Evolutionary conservation across 192 early-diverging fungal species (phyloP), one percentile per base, ranked within the genome.

Genomic region (Coemansia sp.): DNA sequence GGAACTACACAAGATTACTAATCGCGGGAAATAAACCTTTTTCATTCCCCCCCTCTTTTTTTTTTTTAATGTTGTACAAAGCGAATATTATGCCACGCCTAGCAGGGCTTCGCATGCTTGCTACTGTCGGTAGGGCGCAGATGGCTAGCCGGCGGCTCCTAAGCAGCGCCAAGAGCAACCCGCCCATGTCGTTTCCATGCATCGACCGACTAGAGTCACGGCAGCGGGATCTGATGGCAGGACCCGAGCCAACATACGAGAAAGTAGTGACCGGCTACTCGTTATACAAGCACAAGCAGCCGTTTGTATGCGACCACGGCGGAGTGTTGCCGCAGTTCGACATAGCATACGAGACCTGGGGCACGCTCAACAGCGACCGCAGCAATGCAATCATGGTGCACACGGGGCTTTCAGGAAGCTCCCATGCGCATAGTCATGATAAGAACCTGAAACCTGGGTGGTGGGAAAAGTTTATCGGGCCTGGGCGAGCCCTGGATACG

Each of bases 301-400:
- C 89, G 10, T 94, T 94, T 59, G 61, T 82, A 4, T 75, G 91
- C 56, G 86, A 90, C 58, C 84, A 94, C 53, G 92, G 93, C 36
- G 96, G 94, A 11, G 60, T 83, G 30, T 79, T 98, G 1, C 83
- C 89, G 14, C 48, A 72, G 41, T 80, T 93, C 59, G 71, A 86
- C 44, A 87, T 98, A 53, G 96, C 96, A 2, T 98, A 96, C 65
- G 94, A 98, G 63, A 89, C 94, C 18, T 98, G 94, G 94, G 96
- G 96, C n/a, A 76, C 63, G 40, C 73, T 96, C 35, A 96, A 97
- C 71, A 80, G 67, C 14, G 80, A 81, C 35, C 84, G 80, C 45
- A 80, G 80, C 63, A 98, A 98, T 67, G 93, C 79, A 2, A 94
- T 98, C 50, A 72, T 98, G 51, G 80, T 98, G 31, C 92, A 94